These are phyloP conservation scores for Colletotrichum scovillei DNA, from an alignment of 2,329 filamentous ascomycete species.

Conservation along the genomic window DNA sequence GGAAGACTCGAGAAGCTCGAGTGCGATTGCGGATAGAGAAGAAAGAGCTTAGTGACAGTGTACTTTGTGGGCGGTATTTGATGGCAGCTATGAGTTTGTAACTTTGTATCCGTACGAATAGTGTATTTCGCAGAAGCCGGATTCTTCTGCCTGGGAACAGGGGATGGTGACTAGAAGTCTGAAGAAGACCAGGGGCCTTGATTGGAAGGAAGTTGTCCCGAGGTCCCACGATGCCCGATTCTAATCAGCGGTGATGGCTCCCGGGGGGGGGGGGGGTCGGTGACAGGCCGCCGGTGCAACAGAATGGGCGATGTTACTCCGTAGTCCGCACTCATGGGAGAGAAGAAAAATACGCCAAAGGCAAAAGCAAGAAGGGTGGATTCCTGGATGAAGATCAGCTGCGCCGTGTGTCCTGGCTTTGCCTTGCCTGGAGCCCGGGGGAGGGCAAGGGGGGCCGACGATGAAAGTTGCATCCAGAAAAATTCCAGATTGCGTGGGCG, in stretches of 20 bases:
- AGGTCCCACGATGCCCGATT: constrained; percentile 13
- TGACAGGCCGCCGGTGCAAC: constrained; percentile 26
- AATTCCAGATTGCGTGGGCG: constrained; percentile 28
- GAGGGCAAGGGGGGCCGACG: constrained; percentile 2
- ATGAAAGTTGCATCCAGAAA: constrained; percentile 28
- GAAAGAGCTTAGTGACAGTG: neutral
- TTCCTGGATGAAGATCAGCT: constrained; percentile 20
- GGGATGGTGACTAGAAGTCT: neutral
- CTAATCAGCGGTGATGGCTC: constrained; percentile 34
- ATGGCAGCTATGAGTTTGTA: neutral
- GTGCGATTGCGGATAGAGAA: neutral
- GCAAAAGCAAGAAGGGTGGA: constrained; percentile 19
- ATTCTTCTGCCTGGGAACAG: neutral
- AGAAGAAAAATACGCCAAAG: neutral
- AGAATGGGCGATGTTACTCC: neutral
- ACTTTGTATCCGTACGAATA: too few relatives aligned
- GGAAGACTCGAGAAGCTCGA: constrained; percentile 5
- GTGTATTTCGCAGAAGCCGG: neutral
- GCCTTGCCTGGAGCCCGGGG: constrained; percentile 16
- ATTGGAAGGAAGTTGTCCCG: constrained; percentile 14
- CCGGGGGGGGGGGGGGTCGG: constrained; percentile 5
- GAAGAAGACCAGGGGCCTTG: neutral
- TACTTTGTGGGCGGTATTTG: neutral
- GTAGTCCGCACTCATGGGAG: neutral
- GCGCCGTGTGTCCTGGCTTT: constrained; percentile 28